Evolutionary conservation across 1,284 basidiomycete species (phyloP), one percentile per base, ranked within the genome.

Genomic region (Cutaneotrichosporon arboriforme): DNA sequence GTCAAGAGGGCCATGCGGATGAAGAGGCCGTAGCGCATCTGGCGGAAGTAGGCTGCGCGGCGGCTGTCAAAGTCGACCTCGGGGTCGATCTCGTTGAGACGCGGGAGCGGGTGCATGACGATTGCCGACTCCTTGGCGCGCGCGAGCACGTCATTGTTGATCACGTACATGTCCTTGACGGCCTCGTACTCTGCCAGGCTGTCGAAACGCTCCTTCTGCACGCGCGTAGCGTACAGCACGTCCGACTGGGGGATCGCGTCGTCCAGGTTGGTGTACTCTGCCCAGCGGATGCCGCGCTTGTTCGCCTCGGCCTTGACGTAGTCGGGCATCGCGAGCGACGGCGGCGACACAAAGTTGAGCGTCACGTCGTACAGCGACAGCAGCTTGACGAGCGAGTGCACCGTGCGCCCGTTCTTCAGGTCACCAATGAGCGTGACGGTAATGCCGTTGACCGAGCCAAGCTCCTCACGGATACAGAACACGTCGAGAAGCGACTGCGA

Each of bases 11-110:
- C 86, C 86, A 87, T 87, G 51, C 86, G 83, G 62, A 88, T 81
- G 73, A 93, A 97, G 61, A 97, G 85, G 49, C 94, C 96, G 75
- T 94, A 96, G 59, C 92, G 86, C 92, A 97, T 97, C 74, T 97
- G 93, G 46, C 96, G 84, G 86, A 97, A 97, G 78, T 97, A 98
- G 31, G 92, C 93, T 1, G 93, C 94, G 13, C 93, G 82, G 43
- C 88, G 83, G 13, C 84, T 87, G 74, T 98, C 94, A 67, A 96
- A 97, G 77, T 98, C 96, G 49, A 99, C 92, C 73, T 97, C 93
- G 7, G 92, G 89, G 71, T 96, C 92, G 65, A 98, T 94, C 86
- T 98, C 90, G 68, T 93, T 93, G 45, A 92, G 83, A 65, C 96
- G 79, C 17, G 96, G 96, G 42, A 99, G 79, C 15, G 96, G 96